Base-by-base conservation (phyloP, 1,284 basidiomycete genomes). In the Ustilago cynodontis region DNA sequence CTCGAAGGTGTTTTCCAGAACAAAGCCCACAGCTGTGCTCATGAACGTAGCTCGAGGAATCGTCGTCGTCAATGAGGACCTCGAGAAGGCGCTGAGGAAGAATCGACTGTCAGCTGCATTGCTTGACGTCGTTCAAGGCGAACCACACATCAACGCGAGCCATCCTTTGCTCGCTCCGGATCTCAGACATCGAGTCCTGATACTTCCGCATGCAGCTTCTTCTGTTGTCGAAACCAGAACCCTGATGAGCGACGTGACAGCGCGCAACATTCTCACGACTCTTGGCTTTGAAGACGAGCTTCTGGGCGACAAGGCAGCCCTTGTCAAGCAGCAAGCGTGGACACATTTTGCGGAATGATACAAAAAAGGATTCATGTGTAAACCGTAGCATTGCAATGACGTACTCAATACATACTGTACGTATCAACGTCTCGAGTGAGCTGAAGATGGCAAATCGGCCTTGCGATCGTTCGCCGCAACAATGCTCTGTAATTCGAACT, bases 201-300 rank as follows among this genome's bases (percentile, higher is more conserved):
- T 71, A 20, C 28, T 71, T 37, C 69, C 69, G 20, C 69, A 71
- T 29, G 59, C 69, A 26, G 69, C 64, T 4, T 71, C 69, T 13
- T 51, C 45, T 16, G 55, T 55, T 8, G 53, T 60, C 6, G 69
- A 71, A n/a, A 66, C 69, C 3, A 43, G 69, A 24, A 58, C 6
- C 9, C 20, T 63, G 47, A 71, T 71, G 69, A 41, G 39, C 18
- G 69, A 71, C 7, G 41, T 71, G 9, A 58, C 64, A 11, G 69
- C 69, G 2, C 41, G 69, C 0, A 71, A 71, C 47, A 50, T 66
- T 16, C 55, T 71, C n/a, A 59, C 63, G 0, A 22, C 47, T n/a
- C 55, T 71, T 3, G 69, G 69, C 14, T 62, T 71, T 18, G 29
- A n/a, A 0, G 59, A 71, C 14, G 33, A 62, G 0, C 11, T 62